Conservation (phyloP, 768 basidiomycete species). For the Termitomyces sp. region DNA sequence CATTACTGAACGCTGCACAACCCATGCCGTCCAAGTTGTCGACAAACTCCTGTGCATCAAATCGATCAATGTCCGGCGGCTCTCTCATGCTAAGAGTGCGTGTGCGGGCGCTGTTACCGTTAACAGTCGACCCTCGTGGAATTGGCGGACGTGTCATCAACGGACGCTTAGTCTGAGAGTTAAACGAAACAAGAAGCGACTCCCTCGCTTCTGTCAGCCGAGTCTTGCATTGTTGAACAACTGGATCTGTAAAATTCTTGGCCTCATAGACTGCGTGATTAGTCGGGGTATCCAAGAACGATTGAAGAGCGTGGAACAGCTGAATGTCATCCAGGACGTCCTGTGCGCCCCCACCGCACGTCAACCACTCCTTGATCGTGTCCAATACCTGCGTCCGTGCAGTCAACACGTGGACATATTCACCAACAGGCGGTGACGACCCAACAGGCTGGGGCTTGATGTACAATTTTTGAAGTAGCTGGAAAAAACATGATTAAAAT, state of each 20-base stretch:
- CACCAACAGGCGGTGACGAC: constrained; percentile 37
- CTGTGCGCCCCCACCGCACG: constrained; percentile 70
- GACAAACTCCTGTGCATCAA: constrained; percentile 69
- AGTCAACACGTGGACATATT: constrained; percentile 46
- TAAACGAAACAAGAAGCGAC: constrained; percentile 42
- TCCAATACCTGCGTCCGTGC: constrained; percentile 62
- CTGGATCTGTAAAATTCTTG: constrained; percentile 35
- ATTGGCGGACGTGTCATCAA: constrained; percentile 20
- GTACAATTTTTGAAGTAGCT: constrained; percentile 79
- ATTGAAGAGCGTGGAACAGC: constrained; percentile 52
- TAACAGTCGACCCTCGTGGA: constrained; percentile 6
- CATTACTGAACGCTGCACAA: constrained; percentile 67
- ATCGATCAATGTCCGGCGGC: constrained; percentile 60
- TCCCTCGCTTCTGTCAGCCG: constrained; percentile 40
- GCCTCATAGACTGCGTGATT: constrained; percentile 50
- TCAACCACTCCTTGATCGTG: constrained; percentile 70
- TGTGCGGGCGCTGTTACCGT: constrained; percentile 23
- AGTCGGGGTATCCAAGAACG: constrained; percentile 55
- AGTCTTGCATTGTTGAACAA: constrained; percentile 45
- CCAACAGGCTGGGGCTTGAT: constrained; percentile 44
- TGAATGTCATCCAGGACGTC: constrained; percentile 72
- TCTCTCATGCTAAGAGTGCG: constrained; percentile 40
- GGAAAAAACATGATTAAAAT: background rate
- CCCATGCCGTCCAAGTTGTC: constrained; percentile 77
- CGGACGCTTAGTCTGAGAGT: constrained; percentile 62